Evolutionary conservation across 768 basidiomycete genomes (phyloP).

Genomic region (Amanita thiersii): DNA sequence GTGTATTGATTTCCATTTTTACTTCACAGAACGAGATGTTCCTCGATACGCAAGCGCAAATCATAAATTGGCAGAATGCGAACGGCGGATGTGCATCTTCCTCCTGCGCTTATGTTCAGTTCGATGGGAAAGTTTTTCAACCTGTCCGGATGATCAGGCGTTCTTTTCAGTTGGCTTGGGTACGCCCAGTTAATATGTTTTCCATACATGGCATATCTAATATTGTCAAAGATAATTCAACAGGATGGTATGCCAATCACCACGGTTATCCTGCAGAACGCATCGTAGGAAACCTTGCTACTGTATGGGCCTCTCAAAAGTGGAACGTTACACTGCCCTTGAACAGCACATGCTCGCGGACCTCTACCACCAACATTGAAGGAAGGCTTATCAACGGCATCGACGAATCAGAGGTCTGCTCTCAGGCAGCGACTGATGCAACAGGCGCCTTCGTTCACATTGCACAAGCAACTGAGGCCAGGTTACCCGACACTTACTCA

Average conservation of each 20-base stretch:
- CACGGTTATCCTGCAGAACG: conserved; percentile 27
- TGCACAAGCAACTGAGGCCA: neutral
- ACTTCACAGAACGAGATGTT: conserved; percentile 32
- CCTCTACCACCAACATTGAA: conserved; percentile 36
- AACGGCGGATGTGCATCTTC: conserved; percentile 28
- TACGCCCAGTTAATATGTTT: conserved; percentile 18
- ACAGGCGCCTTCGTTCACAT: conserved; percentile 7
- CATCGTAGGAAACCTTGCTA: conserved; percentile 20
- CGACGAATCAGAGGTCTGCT: conserved; percentile 20
- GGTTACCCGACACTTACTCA: neutral
- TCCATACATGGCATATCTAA: neutral
- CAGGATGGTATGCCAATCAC: conserved; percentile 29
- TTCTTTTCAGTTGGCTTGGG: conserved; percentile 42
- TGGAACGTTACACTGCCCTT: conserved; percentile 33
- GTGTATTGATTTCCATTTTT: neutral
- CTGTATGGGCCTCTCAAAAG: conserved; percentile 23
- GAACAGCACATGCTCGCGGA: conserved; percentile 31
- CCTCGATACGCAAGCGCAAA: conserved; percentile 28
- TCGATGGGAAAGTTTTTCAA: conserved; percentile 35
- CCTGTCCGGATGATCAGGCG: conserved; percentile 29
- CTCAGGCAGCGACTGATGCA: conserved; percentile 16
- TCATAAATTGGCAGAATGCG: conserved; percentile 30
- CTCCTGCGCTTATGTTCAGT: conserved; percentile 36
- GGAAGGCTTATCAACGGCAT: conserved; percentile 36
- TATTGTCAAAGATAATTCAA: conserved; percentile 16